A percentile compares a stretch with the other conserved stretches of the same genome.
Conservation (phyloP, 2,329 filamentous ascomycete genomes). For the Calonectria hawksworthii region DNA sequence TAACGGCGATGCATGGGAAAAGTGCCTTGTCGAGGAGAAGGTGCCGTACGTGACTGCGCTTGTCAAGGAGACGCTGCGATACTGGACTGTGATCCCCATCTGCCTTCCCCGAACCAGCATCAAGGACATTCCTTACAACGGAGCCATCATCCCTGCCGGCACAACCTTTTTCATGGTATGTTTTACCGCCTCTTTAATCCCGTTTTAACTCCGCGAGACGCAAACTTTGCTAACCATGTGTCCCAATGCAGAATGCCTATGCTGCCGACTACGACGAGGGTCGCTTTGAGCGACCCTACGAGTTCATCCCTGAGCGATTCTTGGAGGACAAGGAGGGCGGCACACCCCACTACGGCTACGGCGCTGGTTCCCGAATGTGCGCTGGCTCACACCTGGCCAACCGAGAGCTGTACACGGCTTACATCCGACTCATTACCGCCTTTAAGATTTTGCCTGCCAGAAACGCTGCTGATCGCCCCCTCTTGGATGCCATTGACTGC, state of each 20-base stretch:
- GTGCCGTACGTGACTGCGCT: conserved; percentile 83
- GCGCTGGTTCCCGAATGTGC: conserved; percentile 75
- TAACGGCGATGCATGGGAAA: conserved; percentile 81
- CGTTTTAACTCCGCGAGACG: neutral
- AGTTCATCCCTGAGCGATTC: conserved; percentile 80
- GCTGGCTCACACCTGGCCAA: conserved; percentile 74
- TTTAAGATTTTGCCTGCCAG: conserved; percentile 67
- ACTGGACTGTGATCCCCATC: conserved; percentile 85
- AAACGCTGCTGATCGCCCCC: conserved; percentile 61
- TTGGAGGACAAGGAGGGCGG: conserved; percentile 68
- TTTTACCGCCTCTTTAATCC: neutral
- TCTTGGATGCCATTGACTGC: conserved; percentile 70
- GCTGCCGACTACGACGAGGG: conserved; percentile 79
- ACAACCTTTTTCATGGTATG: conserved; percentile 84
- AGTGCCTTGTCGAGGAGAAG: conserved; percentile 80
- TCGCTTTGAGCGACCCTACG: conserved; percentile 74
- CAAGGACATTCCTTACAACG: conserved; percentile 79
- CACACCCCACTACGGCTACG: conserved; percentile 74
- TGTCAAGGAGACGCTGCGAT: conserved; percentile 83
- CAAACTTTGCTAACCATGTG: neutral
- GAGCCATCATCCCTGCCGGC: conserved; percentile 77
- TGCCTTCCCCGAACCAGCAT: conserved; percentile 80
- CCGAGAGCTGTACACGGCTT: conserved; percentile 73
- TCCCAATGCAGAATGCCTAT: conserved; percentile 71
- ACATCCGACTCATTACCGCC: conserved; percentile 70